Evolutionary conservation across 805 yeast genomes (phyloP).

Genomic region (Barnettozyma populi): DNA sequence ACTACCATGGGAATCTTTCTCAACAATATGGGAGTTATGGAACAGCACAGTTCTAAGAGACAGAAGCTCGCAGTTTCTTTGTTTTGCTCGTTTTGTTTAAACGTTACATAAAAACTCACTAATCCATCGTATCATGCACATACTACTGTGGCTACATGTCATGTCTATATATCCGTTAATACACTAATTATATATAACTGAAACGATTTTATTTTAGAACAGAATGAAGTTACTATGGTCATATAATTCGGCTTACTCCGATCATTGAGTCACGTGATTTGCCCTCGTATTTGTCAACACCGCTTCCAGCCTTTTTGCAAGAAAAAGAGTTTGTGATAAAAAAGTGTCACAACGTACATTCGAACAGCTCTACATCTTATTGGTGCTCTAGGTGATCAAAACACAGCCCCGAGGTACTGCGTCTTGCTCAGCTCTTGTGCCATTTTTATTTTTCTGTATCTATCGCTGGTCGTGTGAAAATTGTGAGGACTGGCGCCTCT

Average conservation of each 20-base stretch:
- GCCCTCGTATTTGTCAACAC: too few relatives aligned
- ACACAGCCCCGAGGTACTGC: neutral
- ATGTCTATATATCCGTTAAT: constrained; percentile 7
- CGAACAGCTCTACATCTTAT: neutral
- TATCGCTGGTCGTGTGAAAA: neutral
- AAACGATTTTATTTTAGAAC: too few relatives aligned
- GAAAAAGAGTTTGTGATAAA: neutral
- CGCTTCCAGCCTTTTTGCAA: neutral
- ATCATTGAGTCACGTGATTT: too few relatives aligned
- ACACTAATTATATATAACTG: constrained; percentile 1
- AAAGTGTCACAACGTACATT: neutral
- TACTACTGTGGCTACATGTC: neutral
- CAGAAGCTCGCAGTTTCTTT: neutral
- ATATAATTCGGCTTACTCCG: too few relatives aligned
- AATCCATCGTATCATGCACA: neutral
- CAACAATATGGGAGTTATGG: constrained; percentile 8
- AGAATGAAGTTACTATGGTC: too few relatives aligned
- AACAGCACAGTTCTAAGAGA: constrained; percentile 8
- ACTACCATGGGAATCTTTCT: neutral
- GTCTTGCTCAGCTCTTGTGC: neutral
- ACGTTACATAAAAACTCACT: neutral
- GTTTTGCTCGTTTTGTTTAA: neutral
- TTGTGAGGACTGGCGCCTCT: neutral
- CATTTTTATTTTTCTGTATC: neutral
- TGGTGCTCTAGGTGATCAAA: neutral